Evolutionary conservation across 306 rosid species (phyloP), one percentile per base, ranked within the genome.

Genomic region (Sicyos edulis): DNA sequence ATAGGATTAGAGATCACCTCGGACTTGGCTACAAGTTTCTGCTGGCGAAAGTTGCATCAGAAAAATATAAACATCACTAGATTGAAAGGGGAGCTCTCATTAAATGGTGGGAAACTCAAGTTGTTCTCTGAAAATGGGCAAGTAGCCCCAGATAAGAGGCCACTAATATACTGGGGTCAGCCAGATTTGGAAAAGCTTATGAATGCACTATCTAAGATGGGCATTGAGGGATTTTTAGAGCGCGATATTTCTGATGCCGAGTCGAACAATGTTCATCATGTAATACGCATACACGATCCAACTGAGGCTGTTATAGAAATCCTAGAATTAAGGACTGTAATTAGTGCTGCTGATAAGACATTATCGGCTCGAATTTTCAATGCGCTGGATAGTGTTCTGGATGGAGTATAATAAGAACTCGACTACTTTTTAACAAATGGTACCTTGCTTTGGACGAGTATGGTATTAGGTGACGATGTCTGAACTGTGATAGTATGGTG

Each of bases 1-100:
- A 52, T 76, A 44, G 86, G 80, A 76, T 26, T 88, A 19, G 87
- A 85, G 74, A 83, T 92, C 16, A 72, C 87, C 5, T 62, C 79
- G 17, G 91, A 88, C 76, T 80, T 86, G 85, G 90, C 86, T 75
- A 71, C 89, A 67, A 83, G 81, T 45, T 86, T 92, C 79, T 77
- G 76, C 19, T 86, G 91, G 89, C 85, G 76, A 77, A 83, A 79
- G 50, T 80, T 88, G 55, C 75, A 75, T 76, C 84, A 82, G 10
- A 85, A 80, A 76, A 81, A 81, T 65, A 21, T 88, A 68, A 82
- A 72, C 50, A 54, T 87, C 54, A 54, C 89, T 34, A 84, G 89
- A 74, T 78, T 90, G 81, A 88, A 83, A 60, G 96, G 98, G 26
- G 80, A 85, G 60, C 85, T 90, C 20, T 60, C 76, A 1, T 54